Base-by-base conservation (phyloP, 257 asterid species). In the Fraxinus excelsior region DNA sequence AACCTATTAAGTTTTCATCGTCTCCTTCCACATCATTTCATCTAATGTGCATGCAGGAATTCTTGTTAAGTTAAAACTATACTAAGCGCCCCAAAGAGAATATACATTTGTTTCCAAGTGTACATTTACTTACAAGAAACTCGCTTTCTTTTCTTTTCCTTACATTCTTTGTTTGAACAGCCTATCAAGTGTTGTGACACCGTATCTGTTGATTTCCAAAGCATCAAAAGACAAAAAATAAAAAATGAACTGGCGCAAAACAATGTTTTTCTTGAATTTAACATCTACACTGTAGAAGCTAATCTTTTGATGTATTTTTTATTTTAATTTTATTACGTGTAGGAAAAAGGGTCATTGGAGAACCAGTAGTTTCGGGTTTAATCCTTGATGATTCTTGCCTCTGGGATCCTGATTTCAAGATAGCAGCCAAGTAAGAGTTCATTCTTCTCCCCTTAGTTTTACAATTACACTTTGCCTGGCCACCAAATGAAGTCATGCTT, bases 331-430 rank as follows among this genome's bases (percentile, higher is more conserved):
- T 38, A 19, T 37, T 42, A 42, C 71, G 38, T 83, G 78, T 91
- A 95, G 99, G 97, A 80, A 97, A 93, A 86, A 90, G 93, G 89
- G 95, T 95, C 79, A 84, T 95, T 70, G 98, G 99, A 78, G 98
- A 93, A 82, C 93, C 99, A 34, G 97, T 95, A 72, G 97, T 89
- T 83, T 93, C 99, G 35, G 98, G 98, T 79, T 82, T 95, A 79
- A 80, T 89, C 81, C 88, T 95, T 88, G 87, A 95, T 80, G 99
- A 95, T 80, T 80, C 98, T 75, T 84, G 70, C 86, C 97, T 93
- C 42, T 95, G 99, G 99, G 93, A 95, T 81, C 85, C 96, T 44
- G 94, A 95, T 81, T 95, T 91, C 82, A 88, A 74, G 77, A 81
- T 87, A 69, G 99, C 99, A 56, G 96, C 98, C 77, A 93, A 88